Evolutionary conservation across 208 protist species (phyloP), one percentile per base, ranked within the genome.

Genomic region (Leptomonas pyrrhocoris): DNA sequence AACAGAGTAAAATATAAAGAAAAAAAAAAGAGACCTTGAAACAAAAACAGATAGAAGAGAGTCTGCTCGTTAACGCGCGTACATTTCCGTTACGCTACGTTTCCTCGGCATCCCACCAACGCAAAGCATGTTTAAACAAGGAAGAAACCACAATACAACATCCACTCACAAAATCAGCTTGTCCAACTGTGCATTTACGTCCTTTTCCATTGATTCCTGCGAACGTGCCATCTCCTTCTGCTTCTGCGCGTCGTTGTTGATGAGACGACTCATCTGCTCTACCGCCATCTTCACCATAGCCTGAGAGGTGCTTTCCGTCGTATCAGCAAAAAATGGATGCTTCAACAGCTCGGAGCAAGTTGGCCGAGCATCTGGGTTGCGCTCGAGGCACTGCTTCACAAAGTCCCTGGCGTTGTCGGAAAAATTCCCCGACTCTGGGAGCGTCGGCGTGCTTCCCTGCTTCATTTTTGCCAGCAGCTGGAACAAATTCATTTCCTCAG

Each of bases 401-500:
- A 96, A 96, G 77, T 96, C 87, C 27, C 80, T 78, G 23, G 82
- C 88, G 49, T 79, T 77, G 15, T 71, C 85, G 6, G 88, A 94
- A 64, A 94, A 96, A 30, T 70, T 56, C 1, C 77, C 80, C 15
- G 72, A 84, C 5, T 85, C 68, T 8, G 88, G 86, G 46, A 96
- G 80, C 7, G 84, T 82, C 6, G 91, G 91, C 15, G 79, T 93
- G 28, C 79, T 93, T 50, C 90, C 79, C 36, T 90, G 86, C 30
- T 87, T 78, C 60, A 96, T 91, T 62, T 92, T 93, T 18, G 77
- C 79, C 7, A 96, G 68, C 16, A 96, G 79, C 74, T 94, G 83
- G 63, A 93, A 96, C 43, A 96, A 74, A 55, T 93, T 96, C 86
- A 94, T 93, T 53, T 94, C 84, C 38, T 93, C 89, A 21, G 91